phyloP scores from a whole-genome alignment of 495 filamentous ascomycete species.

The Rhizodiscina lignyota region DNA sequence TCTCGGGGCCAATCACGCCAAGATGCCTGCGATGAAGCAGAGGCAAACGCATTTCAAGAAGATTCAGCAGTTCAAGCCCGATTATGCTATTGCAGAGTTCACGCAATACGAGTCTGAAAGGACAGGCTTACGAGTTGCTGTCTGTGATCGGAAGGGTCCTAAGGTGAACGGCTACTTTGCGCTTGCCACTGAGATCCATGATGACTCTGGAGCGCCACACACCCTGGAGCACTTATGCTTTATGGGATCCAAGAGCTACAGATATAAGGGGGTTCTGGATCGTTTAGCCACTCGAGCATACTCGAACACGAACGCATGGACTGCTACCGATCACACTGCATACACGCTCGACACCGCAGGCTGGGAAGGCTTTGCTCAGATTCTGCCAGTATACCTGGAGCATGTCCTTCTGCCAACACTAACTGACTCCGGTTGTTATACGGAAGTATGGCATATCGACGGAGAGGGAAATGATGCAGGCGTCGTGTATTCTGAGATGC shows the following conservation, averaged over 20 bases:
- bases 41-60: constrained; percentile 43
- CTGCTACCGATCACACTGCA: constrained; percentile 84
- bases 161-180: constrained; percentile 92
- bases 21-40: no score
- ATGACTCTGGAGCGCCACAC: constrained; percentile 90
- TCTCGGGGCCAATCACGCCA: no score
- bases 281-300: constrained; percentile 87
- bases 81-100: constrained; percentile 73
- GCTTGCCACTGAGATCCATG: constrained; percentile 91
- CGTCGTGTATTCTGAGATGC: constrained; percentile 99
- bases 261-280: constrained; percentile 87
- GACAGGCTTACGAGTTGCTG: constrained; percentile 85
- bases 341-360: constrained; percentile 90
- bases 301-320: constrained; percentile 93
- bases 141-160: constrained; percentile 81
- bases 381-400: constrained; percentile 88
- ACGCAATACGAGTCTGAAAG: constrained; percentile 76
- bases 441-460: constrained; percentile 92
- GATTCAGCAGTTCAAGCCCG: constrained; percentile 66
- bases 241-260: constrained; percentile 87
- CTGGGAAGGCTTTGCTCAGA: constrained; percentile 91
- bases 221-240: constrained; percentile 94
- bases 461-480: constrained; percentile 87
- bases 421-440: constrained; percentile 84
- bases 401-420: constrained; percentile 83